Percentiles rank a stretch among this genome's conserved stretches.
These are phyloP conservation scores for Plasmodium cynomolgi DNA, from an alignment of 169 alveolate genomes.

Conservation along the genomic window DNA sequence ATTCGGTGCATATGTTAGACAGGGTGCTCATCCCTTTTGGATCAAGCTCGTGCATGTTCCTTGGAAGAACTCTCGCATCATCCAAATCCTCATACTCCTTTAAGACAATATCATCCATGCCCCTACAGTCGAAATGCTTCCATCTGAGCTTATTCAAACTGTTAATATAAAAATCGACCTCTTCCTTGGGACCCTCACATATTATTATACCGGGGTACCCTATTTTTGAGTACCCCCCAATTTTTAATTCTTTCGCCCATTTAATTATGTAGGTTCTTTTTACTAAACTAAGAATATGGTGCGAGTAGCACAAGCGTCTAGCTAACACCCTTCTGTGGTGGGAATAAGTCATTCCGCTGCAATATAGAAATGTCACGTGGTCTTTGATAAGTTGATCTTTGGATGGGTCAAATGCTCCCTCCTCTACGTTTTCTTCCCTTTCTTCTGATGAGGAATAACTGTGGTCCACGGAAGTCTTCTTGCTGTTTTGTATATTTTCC, in stretches of 20 bases:
- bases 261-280: constrained; percentile 76
- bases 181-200: constrained; percentile 81
- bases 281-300: constrained; percentile 77
- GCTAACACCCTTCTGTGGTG: constrained; percentile 33
- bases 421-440: background rate
- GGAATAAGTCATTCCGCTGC: constrained; percentile 11
- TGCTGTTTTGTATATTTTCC: constrained; percentile 40
- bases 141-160: constrained; percentile 81
- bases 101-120: constrained; percentile 72
- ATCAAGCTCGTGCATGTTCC: constrained; percentile 75
- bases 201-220: constrained; percentile 83
- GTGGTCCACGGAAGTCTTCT: background rate
- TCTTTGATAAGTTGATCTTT: background rate
- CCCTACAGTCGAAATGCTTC: constrained; percentile 83
- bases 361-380: constrained; percentile 3
- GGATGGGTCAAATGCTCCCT: background rate
- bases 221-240: constrained; percentile 83
- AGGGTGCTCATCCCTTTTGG: constrained; percentile 78
- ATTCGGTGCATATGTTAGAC: constrained; percentile 77
- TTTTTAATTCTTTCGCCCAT: constrained; percentile 81
- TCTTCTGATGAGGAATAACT: constrained; percentile 29
- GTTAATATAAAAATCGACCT: constrained; percentile 77
- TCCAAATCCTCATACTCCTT: constrained; percentile 59
- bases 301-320: constrained; percentile 78
- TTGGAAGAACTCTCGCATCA: constrained; percentile 76